Evolutionary conservation across 2,329 filamentous ascomycete genomes (phyloP), one percentile per base, ranked within the genome.

Genomic region (Nemania serpens): DNA sequence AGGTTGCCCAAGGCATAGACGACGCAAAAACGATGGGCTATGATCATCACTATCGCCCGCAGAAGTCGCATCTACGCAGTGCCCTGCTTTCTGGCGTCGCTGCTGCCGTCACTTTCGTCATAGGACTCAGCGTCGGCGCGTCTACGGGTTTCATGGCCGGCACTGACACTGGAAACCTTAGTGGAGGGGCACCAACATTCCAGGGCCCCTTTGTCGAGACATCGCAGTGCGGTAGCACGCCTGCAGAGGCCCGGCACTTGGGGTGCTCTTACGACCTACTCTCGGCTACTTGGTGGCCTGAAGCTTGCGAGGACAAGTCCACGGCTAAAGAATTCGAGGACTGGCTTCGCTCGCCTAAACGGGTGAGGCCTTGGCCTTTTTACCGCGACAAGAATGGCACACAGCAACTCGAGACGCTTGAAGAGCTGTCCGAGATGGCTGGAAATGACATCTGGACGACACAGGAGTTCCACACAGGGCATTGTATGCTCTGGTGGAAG

Each of bases 241-340:
- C 45, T 33, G 45, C 45, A 33, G 45, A 47, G 15, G 45, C 45
- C 4, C 45, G 45, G 6, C 22, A 22, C 15, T 15, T 47, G 13
- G 45, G 45, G 45, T 47, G 45, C 15, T 47, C 45, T 34, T 47
- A 47, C n/a, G 45, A 47, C 45, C 22, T 47, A 7, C 45, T 47
- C 13, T 47, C 45, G n/a, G 25, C 45, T 5, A 47, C 45, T 15
- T 47, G 45, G 45, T 47, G 45, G 45, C 45, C 45, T 15, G 45
- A 22, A 15, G 45, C 45, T 47, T 47, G 45, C 17, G 45, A 47
- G 29, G 45, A 47, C 25, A 12, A 47, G n/a, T 29, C 25, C 29
- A 47, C 45, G 22, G 22, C 45, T 5, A 33, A 11, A 25, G 45
- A 47, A 47, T 47, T 47, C 25, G 45, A 47, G 15, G 45, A 47